A percentile compares a stretch with the other conserved stretches of the same genome.
These are phyloP conservation scores for Sphenostylis stenocarpa DNA, from an alignment of 306 rosid species.

Conservation along the genomic window DNA sequence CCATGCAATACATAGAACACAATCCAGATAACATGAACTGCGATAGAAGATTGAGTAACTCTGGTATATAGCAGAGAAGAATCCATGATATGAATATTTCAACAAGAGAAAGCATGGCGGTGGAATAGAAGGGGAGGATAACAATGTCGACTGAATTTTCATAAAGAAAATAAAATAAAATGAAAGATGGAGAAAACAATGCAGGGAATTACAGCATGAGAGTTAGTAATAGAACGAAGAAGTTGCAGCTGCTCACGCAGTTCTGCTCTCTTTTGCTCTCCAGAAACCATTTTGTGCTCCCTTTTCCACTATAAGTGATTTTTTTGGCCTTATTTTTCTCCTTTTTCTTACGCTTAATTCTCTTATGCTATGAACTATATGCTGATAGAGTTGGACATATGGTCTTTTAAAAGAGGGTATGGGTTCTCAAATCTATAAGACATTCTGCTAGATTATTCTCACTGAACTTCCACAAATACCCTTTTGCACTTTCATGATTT, in stretches of 20 bases:
- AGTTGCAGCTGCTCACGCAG: conserved; percentile 93
- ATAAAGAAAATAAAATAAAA: conserved; percentile 44
- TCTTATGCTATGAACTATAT: conserved; percentile 26
- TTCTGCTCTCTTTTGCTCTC: conserved; percentile 78
- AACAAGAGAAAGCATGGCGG: neutral
- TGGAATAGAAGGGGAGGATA: neutral
- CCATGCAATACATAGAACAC: neutral
- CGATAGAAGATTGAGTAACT: neutral
- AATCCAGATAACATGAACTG: neutral
- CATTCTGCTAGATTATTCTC: conserved; percentile 36
- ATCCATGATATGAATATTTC: neutral
- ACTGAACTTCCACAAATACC: conserved; percentile 55
- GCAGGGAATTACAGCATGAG: conserved; percentile 82
- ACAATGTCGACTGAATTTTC: neutral
- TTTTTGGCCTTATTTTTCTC: neutral
- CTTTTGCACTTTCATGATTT: conserved; percentile 30
- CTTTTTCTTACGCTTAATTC: neutral
- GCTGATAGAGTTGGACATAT: neutral
- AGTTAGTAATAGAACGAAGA: conserved; percentile 95
- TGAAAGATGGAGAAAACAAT: conserved; percentile 25
- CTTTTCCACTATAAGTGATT: neutral
- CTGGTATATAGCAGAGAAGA: neutral
- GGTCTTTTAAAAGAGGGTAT: conserved; percentile 53
- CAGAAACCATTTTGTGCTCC: conserved; percentile 67
- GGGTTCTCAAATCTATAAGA: conserved; percentile 70